These are phyloP conservation scores for Calonectria pauciramosa DNA, from an alignment of 2,329 filamentous ascomycete species.

Conservation along the genomic window DNA sequence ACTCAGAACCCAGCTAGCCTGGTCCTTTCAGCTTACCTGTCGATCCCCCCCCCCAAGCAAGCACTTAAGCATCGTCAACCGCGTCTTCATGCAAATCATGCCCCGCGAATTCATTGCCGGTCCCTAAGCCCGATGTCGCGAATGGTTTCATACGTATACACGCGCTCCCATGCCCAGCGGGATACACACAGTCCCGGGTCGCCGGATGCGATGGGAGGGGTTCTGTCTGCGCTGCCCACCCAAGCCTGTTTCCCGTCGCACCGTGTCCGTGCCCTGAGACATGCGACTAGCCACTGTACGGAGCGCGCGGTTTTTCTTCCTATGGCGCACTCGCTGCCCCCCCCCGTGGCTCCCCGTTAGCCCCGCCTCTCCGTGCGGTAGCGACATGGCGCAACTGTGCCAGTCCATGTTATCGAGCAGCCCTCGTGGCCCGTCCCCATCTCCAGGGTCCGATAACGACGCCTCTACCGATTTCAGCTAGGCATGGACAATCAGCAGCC, in stretches of 20 bases:
- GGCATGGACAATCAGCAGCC: background rate
- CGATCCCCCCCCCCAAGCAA: conserved; percentile 5
- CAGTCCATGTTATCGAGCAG: background rate
- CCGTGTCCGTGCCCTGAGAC: conserved; percentile 16
- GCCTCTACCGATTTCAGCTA: conserved; percentile 15
- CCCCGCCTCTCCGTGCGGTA: conserved; percentile 19
- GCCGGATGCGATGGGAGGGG: background rate
- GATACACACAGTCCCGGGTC: conserved; percentile 9
- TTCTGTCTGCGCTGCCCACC: background rate
- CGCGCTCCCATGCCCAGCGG: background rate
- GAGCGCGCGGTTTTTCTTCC: conserved; percentile 5
- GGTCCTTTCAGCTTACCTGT: conserved; percentile 1
- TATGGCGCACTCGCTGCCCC: background rate
- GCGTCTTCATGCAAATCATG: conserved; percentile 11
- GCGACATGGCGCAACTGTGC: conserved; percentile 4
- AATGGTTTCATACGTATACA: background rate
- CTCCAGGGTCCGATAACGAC: background rate
- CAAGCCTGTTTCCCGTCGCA: background rate
- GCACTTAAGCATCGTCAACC: conserved; percentile 12
- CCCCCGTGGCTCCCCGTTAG: conserved; percentile 1
- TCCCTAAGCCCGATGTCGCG: background rate
- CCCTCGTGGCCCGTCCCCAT: background rate
- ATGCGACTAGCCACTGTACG: conserved; percentile 9
- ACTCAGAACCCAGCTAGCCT: conserved; percentile 1
- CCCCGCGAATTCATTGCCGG: background rate